A percentile compares a stretch with the other conserved stretches of the same genome.
These are phyloP conservation scores for Benincasa hispida DNA, from an alignment of 306 rosid genomes.

Conservation along the genomic window DNA sequence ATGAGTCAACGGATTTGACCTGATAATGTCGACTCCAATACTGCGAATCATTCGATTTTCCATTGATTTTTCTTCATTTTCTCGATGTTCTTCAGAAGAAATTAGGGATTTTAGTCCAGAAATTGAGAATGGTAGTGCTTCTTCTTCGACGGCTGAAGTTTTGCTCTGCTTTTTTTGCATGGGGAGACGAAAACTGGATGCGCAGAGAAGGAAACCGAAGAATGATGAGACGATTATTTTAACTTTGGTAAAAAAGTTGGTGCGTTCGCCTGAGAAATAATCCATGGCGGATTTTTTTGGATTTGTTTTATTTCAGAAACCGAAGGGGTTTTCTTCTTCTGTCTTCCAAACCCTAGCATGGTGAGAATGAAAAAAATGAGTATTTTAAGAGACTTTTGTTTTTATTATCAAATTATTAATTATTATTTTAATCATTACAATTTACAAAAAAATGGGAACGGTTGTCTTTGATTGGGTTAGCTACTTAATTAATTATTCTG, in stretches of 20 bases:
- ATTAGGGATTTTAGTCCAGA: slow-evolving; percentile 44
- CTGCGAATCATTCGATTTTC: slow-evolving; percentile 13
- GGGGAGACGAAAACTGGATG: slow-evolving; percentile 4
- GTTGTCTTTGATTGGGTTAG: not conserved
- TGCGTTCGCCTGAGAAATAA: not conserved
- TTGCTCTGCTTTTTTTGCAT: slow-evolving; percentile 1
- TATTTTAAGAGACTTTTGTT: not conserved
- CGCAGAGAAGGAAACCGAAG: slow-evolving; percentile 9
- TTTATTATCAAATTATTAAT: not conserved
- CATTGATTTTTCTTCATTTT: not conserved
- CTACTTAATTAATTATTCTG: not conserved
- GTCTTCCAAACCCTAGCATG: slow-evolving; percentile 6
- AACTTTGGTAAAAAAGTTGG: slow-evolving; percentile 7
- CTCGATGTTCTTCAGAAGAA: not conserved
- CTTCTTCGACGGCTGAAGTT: not conserved
- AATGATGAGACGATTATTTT: slow-evolving; percentile 19
- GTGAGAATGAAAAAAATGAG: not conserved
- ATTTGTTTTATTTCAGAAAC: not conserved
- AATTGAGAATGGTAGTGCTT: not conserved
- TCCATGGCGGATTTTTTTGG: not conserved
- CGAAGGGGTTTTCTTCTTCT: not conserved
- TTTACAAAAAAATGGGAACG: not conserved
- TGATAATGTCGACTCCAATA: not conserved
- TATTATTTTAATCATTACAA: not conserved
- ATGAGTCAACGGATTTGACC: not conserved